A percentile compares a stretch with the other conserved stretches of the same genome.
These are phyloP conservation scores for Porogramme epimiltina DNA, from an alignment of 1,284 basidiomycete genomes.

Conservation along the genomic window DNA sequence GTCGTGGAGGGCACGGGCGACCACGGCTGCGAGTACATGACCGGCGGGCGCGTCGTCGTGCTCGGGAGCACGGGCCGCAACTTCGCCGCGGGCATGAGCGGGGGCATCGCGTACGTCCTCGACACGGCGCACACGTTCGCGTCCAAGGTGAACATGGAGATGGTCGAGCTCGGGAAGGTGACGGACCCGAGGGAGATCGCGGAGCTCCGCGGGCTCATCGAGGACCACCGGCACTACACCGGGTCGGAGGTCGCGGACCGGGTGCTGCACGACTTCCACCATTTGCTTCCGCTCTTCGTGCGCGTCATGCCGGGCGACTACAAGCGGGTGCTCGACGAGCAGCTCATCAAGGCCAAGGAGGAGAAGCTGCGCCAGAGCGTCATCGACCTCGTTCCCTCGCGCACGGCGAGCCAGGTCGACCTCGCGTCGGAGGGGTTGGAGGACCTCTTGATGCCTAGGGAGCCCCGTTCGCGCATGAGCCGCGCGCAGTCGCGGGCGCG, in stretches of 20 bases:
- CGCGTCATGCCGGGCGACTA: constrained; percentile 96
- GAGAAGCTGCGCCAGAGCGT: constrained; percentile 81
- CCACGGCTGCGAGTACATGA: constrained; percentile 95
- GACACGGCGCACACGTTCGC: constrained; percentile 92
- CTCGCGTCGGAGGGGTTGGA: constrained; percentile 81
- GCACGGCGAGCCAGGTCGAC: constrained; percentile 91
- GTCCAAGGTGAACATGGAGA: constrained; percentile 92
- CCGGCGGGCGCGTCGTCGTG: constrained; percentile 90
- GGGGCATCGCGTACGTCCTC: constrained; percentile 94
- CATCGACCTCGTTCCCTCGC: constrained; percentile 88
- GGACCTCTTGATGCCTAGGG: constrained; percentile 71
- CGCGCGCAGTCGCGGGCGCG: constrained; percentile 47
- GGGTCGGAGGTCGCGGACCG: constrained; percentile 91
- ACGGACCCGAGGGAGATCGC: constrained; percentile 94
- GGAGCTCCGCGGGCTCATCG: constrained; percentile 86
- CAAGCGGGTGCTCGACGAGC: constrained; percentile 89
- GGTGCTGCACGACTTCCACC: constrained; percentile 90
- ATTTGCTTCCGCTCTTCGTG: constrained; percentile 89
- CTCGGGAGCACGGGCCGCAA: constrained; percentile 92
- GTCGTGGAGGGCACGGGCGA: constrained; percentile 93
- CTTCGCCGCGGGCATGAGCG: constrained; percentile 97
- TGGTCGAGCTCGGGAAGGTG: constrained; percentile 94
- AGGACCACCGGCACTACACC: constrained; percentile 95
- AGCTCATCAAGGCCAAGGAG: constrained; percentile 77
- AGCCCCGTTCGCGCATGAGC: constrained; percentile 42